phyloP scores from a whole-genome alignment of 768 basidiomycete species.

The Pholiota conissans region DNA sequence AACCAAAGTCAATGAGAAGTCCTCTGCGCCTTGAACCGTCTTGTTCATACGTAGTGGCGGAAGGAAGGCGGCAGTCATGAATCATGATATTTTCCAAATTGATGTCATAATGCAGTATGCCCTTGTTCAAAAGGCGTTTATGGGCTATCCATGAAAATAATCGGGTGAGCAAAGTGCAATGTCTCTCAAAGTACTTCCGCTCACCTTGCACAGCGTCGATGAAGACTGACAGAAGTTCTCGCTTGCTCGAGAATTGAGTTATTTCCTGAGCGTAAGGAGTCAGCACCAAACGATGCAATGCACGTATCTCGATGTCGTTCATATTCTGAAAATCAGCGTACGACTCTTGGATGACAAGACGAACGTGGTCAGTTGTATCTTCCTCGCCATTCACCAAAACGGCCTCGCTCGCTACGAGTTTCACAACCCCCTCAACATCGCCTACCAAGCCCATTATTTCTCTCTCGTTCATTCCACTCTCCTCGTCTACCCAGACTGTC shows the following conservation, averaged over 20 bases:
- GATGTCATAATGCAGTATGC: conserved; percentile 25
- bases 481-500: background rate
- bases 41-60: background rate
- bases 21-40: too few relatives aligned
- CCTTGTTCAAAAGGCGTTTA: background rate
- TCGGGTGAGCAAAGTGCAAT: background rate
- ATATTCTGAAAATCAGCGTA: background rate
- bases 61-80: background rate
- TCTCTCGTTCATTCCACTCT: background rate
- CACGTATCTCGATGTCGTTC: background rate
- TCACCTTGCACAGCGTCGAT: conserved; percentile 8
- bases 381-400: background rate
- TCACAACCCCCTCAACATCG: background rate
- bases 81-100: conserved; percentile 23
- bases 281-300: background rate
- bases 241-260: background rate
- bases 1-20: too few relatives aligned
- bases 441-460: background rate
- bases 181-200: background rate
- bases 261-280: background rate
- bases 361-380: background rate
- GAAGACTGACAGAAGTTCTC: conserved; percentile 1
- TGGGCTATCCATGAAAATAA: background rate
- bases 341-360: background rate
- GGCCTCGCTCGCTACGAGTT: background rate